Conservation (phyloP, 2,329 filamentous ascomycete species). For the Fonsecaea nubica region DNA sequence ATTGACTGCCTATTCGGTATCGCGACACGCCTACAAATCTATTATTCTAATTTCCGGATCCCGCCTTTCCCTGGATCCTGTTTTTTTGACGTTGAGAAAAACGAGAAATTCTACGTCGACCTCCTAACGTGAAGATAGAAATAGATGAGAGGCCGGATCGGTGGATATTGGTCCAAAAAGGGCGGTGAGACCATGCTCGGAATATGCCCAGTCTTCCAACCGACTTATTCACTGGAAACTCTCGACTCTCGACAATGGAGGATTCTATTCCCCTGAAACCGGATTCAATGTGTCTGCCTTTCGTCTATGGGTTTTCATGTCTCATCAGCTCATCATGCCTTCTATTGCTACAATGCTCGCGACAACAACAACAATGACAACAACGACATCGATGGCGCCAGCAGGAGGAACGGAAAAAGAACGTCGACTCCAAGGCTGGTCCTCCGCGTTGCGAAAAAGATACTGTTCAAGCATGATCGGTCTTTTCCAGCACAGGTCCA, state of each 20-base stretch:
- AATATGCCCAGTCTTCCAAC: neutral
- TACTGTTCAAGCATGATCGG: conserved; percentile 25
- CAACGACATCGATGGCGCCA: neutral
- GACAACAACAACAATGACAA: conserved; percentile 13
- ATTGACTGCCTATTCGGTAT: neutral
- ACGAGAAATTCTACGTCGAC: neutral
- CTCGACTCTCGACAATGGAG: neutral
- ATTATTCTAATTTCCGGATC: too few species aligned
- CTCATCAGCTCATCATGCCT: conserved; percentile 37
- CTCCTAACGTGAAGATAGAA: neutral
- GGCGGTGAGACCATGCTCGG: neutral
- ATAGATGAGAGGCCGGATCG: neutral
- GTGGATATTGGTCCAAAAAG: neutral
- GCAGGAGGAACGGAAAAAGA: too few species aligned
- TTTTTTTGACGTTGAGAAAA: too few species aligned
- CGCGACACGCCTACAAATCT: too few species aligned
- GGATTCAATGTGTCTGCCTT: conserved; percentile 33
- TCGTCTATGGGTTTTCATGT: conserved; percentile 35
- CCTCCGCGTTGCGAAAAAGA: conserved; percentile 25
- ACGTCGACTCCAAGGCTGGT: conserved; percentile 12
- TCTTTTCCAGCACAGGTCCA: conserved; percentile 27
- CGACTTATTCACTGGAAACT: neutral
- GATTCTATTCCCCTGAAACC: conserved; percentile 30
- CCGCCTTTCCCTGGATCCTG: too few species aligned
- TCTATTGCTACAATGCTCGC: conserved; percentile 30